Percentiles rank a stretch among this genome's conserved stretches.
Conservation (phyloP, 139 green algal genomes). For the Gonium pectorale region DNA sequence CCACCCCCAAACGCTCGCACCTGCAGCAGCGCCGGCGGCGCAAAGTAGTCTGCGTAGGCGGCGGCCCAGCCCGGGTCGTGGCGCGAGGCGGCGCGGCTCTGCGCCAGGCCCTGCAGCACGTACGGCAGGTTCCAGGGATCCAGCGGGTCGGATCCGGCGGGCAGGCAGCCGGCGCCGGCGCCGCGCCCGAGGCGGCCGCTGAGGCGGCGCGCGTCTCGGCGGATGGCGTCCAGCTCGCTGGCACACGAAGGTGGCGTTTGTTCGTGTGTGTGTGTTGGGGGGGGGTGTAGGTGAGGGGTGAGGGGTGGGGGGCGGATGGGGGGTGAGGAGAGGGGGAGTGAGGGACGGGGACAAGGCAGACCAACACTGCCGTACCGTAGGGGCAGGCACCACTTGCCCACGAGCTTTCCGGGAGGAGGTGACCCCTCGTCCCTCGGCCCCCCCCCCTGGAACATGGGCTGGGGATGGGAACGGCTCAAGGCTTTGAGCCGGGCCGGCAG, state of each 20-base stretch:
- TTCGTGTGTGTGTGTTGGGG: too few relatives aligned
- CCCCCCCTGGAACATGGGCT: too few relatives aligned
- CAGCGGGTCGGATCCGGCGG: not conserved
- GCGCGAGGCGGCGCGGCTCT: not conserved
- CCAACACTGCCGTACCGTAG: not conserved
- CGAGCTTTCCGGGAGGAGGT: too few relatives aligned
- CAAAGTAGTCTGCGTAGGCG: slow-evolving; percentile 37
- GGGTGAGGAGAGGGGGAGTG: not conserved
- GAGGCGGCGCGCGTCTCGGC: not conserved
- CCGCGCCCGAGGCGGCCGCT: not conserved
- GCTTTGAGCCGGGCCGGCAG: too few relatives aligned
- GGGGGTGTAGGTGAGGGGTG: too few relatives aligned
- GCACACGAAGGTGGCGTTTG: too few relatives aligned
- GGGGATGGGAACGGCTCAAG: too few relatives aligned
- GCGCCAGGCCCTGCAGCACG: slow-evolving; percentile 4
- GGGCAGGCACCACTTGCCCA: not conserved
- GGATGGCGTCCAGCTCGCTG: slow-evolving; percentile 13
- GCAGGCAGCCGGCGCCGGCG: not conserved
- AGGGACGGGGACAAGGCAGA: not conserved
- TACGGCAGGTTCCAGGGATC: slow-evolving; percentile 41
- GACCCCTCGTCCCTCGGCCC: too few relatives aligned
- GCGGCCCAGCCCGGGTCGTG: slow-evolving; percentile 20
- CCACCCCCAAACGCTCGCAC: not conserved
- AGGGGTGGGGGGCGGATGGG: not conserved
- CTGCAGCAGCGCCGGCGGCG: slow-evolving; percentile 9